A percentile compares a stretch with the other conserved stretches of the same genome.
phyloP scores from a whole-genome alignment of 805 yeast species.

The Candida easanensis region DNA sequence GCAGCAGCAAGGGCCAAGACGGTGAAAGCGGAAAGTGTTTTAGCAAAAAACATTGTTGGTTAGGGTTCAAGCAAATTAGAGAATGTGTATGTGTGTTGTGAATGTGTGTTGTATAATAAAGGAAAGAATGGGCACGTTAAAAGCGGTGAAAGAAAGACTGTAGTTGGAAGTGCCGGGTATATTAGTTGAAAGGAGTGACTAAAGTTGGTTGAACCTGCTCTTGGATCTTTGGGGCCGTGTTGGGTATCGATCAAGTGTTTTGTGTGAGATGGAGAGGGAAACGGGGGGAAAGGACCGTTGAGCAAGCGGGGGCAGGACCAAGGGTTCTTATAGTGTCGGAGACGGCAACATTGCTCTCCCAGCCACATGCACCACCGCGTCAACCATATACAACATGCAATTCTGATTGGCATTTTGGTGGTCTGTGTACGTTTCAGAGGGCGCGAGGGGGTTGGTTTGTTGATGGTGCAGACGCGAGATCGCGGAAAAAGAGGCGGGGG shows the following conservation, averaged over 20 bases:
- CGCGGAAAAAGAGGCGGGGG: constrained; percentile 2
- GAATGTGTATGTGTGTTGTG: not conserved
- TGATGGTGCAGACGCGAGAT: not conserved
- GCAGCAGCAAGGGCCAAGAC: constrained; percentile 21
- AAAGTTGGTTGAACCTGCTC: constrained; percentile 7
- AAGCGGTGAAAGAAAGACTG: constrained; percentile 25
- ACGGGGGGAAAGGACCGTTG: not conserved
- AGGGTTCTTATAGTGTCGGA: not conserved
- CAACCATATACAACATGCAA: not conserved
- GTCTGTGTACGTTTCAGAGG: not conserved
- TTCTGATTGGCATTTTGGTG: too few species aligned
- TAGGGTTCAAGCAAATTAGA: not conserved
- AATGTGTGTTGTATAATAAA: constrained; percentile 7
- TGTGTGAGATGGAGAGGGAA: not conserved
- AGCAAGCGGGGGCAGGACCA: not conserved
- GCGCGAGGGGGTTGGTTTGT: constrained; percentile 2
- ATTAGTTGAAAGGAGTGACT: constrained; percentile 14
- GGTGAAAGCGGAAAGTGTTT: constrained; percentile 21
- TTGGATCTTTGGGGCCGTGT: not conserved
- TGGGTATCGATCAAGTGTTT: not conserved
- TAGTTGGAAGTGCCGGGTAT: constrained; percentile 25
- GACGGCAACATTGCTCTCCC: not conserved
- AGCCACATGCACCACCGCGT: not conserved
- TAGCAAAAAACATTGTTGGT: constrained; percentile 24
- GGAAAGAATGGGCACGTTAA: constrained; percentile 23